Conservation (phyloP, 1,139 yeast genomes). For the Hansenula lynferdii region DNA sequence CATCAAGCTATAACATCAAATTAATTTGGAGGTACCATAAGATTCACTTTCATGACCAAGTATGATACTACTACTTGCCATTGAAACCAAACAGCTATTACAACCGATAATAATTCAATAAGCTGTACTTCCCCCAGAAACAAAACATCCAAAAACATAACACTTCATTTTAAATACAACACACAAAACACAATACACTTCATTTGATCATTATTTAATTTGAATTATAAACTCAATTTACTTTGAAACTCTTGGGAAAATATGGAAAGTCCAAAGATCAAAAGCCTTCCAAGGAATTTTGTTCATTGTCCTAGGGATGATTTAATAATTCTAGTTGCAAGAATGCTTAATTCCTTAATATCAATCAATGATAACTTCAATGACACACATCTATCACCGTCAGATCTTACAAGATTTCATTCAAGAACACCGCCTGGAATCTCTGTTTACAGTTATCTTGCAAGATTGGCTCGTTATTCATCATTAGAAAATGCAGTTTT, state of each 20-base stretch:
- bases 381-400: conserved; percentile 19
- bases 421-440: conserved; percentile 90
- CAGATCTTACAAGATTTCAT: conserved; percentile 77
- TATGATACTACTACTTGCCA: background rate
- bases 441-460: conserved; percentile 70
- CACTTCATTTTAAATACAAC: background rate
- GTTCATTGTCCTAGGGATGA: conserved; percentile 67
- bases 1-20: no score
- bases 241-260: background rate
- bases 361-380: conserved; percentile 53
- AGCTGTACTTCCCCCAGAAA: no score
- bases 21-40: no score
- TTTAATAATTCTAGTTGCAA: conserved; percentile 62
- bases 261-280: conserved; percentile 1
- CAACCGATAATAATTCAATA: background rate
- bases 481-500: conserved; percentile 79
- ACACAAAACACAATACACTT: background rate
- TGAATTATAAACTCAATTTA: background rate
- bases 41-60: background rate
- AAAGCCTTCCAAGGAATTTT: conserved; percentile 49
- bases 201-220: background rate
- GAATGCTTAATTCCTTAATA: conserved; percentile 76
- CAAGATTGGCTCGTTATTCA: conserved; percentile 78
- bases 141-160: no score
- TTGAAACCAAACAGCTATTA: background rate